phyloP scores from a whole-genome alignment of 805 yeast genomes.

The Saccharomycopsis microspora region DNA sequence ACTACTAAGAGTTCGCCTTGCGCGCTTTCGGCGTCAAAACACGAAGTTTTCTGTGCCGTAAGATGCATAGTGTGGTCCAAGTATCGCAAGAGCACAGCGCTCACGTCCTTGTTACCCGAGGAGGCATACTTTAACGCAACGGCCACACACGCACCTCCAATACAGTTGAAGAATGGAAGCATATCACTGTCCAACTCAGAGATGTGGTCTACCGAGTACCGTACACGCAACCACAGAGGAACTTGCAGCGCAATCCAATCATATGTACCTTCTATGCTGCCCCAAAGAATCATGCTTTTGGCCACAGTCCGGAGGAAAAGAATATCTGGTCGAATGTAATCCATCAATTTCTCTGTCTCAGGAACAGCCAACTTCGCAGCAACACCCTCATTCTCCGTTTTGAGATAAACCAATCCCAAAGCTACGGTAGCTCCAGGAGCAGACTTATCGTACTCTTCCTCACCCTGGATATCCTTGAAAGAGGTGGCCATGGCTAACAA shows the following conservation, averaged over 20 bases:
- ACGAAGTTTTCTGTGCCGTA: constrained; percentile 29
- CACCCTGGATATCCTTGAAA: constrained; percentile 51
- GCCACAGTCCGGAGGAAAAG: constrained; percentile 55
- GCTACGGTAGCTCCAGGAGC: constrained; percentile 67
- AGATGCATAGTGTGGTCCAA: constrained; percentile 40
- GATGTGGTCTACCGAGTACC: constrained; percentile 22
- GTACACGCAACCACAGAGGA: constrained; percentile 32
- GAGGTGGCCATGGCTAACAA: constrained; percentile 47
- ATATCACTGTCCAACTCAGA: constrained; percentile 34
- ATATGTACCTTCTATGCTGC: constrained; percentile 33
- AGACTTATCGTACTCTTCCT: constrained; percentile 47
- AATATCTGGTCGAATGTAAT: constrained; percentile 71
- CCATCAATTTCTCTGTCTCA: constrained; percentile 42
- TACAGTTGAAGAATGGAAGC: constrained; percentile 46
- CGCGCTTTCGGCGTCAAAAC: constrained; percentile 50
- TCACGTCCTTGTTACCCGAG: constrained; percentile 39
- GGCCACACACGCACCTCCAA: constrained; percentile 68
- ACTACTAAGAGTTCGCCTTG: constrained; percentile 40
- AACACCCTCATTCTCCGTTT: constrained; percentile 45
- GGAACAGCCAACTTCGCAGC: constrained; percentile 58
- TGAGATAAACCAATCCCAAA: constrained; percentile 59
- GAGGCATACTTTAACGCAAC: constrained; percentile 74
- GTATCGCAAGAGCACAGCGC: constrained; percentile 41
- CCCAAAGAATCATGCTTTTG: constrained; percentile 64
- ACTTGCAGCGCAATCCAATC: constrained; percentile 50